Evolutionary conservation across 176 grass and related monocot genomes (phyloP).

Genomic region (Oryza glumipatula): DNA sequence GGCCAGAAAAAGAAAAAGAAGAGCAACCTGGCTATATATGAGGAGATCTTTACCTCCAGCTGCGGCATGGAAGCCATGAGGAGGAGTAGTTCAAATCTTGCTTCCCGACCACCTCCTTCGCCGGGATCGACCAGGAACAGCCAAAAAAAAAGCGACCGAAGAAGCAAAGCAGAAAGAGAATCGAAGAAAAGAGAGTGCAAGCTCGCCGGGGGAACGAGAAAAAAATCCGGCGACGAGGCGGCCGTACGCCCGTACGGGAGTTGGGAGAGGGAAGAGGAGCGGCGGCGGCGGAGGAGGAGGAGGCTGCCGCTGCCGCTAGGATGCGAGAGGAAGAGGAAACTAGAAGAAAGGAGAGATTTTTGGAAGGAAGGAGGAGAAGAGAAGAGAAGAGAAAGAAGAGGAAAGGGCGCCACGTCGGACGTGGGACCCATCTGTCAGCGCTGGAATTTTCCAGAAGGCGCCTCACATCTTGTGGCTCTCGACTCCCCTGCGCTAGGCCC

Average conservation of each 20-base stretch:
- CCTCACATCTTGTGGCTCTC: conserved; percentile 38
- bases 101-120: neutral
- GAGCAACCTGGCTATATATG: too few relatives aligned
- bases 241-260: too few relatives aligned
- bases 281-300: neutral
- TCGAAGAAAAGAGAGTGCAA: neutral
- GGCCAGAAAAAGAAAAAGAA: neutral
- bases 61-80: conserved; percentile 36
- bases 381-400: neutral
- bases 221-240: conserved; percentile 13
- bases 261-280: neutral
- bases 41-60: conserved; percentile 37
- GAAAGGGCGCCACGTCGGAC: conserved; percentile 50
- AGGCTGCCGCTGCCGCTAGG: too few relatives aligned
- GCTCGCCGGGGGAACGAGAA: neutral
- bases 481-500: conserved; percentile 1
- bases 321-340: too few relatives aligned
- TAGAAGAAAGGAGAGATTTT: conserved; percentile 36
- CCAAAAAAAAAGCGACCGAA: neutral
- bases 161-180: neutral
- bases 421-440: conserved; percentile 21
- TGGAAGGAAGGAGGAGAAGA: neutral
- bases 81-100: conserved; percentile 29
- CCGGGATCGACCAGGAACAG: neutral
- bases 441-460: conserved; percentile 52